Evolutionary conservation across 345 rosid genomes (phyloP), one percentile per base, ranked within the genome.

Genomic region (Rubroshorea leprosula): DNA sequence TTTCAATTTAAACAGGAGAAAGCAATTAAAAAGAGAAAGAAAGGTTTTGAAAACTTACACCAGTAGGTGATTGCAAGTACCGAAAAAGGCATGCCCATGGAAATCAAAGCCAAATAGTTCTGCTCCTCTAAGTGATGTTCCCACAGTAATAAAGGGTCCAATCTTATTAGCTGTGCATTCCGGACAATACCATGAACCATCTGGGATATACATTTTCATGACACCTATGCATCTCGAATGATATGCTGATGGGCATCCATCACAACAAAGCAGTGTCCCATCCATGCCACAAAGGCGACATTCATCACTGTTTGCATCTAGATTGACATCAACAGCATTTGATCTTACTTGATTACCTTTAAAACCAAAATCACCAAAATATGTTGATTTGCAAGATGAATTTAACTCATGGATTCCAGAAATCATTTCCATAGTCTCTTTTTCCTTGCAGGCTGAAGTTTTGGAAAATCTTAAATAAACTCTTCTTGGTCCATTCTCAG

Each of bases 241-340:
- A 69, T 87, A 93, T 54, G 95, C 96, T 20, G 85, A 87, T 14
- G 99, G 99, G 66, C 99, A 93, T 29, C 97, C 90, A 63, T 93
- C 99, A 83, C 97, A 89, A 64, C 99, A 87, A 49, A 93, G 80
- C 76, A 93, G 74, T 49, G 77, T 83, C 51, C 99, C 99, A 61
- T 87, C 92, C 99, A 89, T 87, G 53, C 97, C 96, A 61, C 99
- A 93, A 49, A 93, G 90, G 46, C 95, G 82, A 71, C 99, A 93
- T 62, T 93, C 99, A 58, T 93, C 97, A 67, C 83, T 75, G 67
- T 89, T 93, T 57, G 70, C 81, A 72, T 93, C 98, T 29, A 65
- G 53, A 63, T 63, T 87, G 69, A 62, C 76, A 76, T 65, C 67
- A 61, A 57, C 61, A 69, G 60, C 67, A 69, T 58, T 66, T 15